These are phyloP conservation scores for Suillus hirtellus DNA, from an alignment of 768 basidiomycete genomes.

Conservation along the genomic window DNA sequence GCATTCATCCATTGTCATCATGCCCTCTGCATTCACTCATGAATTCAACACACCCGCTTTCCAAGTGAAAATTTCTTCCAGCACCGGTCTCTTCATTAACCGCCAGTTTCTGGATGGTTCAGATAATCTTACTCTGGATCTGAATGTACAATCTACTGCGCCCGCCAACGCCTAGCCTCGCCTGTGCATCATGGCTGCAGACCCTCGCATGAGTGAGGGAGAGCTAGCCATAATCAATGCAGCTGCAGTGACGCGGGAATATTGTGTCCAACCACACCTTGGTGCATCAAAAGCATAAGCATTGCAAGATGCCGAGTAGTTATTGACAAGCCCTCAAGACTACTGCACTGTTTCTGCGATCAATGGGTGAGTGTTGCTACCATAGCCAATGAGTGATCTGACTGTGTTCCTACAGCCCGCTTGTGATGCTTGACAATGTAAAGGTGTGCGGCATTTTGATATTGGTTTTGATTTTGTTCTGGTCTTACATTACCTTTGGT, in stretches of 20 bases:
- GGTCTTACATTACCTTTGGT: slow-evolving; percentile 3
- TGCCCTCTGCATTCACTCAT: slow-evolving; percentile 47
- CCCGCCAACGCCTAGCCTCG: slow-evolving; percentile 7
- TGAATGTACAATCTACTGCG: background rate
- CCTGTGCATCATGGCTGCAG: slow-evolving; percentile 35
- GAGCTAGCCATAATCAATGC: slow-evolving; percentile 83
- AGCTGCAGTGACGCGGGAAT: slow-evolving; percentile 86
- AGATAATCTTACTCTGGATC: slow-evolving; percentile 27
- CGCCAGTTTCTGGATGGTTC: slow-evolving; percentile 64
- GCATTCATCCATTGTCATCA: slow-evolving; percentile 20
- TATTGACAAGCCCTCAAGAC: slow-evolving; percentile 48
- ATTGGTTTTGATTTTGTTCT: background rate
- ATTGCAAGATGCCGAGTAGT: slow-evolving; percentile 9
- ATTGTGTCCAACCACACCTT: slow-evolving; percentile 85
- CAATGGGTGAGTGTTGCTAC: slow-evolving; percentile 71
- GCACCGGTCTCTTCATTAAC: slow-evolving; percentile 73
- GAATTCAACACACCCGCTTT: slow-evolving; percentile 53
- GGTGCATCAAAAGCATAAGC: slow-evolving; percentile 48
- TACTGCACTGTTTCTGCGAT: slow-evolving; percentile 98
- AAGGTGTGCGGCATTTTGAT: slow-evolving; percentile 56
- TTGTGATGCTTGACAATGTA: slow-evolving; percentile 98
- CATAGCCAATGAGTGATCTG: slow-evolving; percentile 15
- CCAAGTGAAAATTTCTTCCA: slow-evolving; percentile 58
- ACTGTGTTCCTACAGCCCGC: slow-evolving; percentile 58
- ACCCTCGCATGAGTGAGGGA: slow-evolving; percentile 66